Percentiles rank a stretch among this genome's conserved stretches.
phyloP scores from a whole-genome alignment of 257 asterid genomes.

The Coffea canephora region DNA sequence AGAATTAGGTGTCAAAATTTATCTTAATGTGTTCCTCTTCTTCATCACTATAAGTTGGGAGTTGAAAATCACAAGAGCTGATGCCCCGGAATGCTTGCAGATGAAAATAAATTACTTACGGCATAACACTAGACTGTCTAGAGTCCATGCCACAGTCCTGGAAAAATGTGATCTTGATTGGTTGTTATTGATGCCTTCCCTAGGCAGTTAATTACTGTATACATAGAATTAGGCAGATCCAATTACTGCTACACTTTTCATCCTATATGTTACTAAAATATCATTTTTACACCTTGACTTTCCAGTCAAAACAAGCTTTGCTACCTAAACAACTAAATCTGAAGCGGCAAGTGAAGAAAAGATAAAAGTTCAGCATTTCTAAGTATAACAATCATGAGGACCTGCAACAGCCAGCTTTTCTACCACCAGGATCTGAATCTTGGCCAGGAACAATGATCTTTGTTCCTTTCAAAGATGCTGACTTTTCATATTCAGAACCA shows the following conservation, averaged over 20 bases:
- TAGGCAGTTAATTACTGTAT: background rate
- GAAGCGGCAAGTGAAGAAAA: background rate
- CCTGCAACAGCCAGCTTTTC: constrained; percentile 61
- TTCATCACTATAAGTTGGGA: too few relatives aligned
- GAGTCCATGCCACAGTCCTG: background rate
- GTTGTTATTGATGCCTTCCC: background rate
- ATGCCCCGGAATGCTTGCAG: background rate
- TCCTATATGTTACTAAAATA: background rate
- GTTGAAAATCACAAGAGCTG: too few relatives aligned
- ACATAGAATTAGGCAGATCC: background rate
- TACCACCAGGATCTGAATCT: constrained; percentile 40
- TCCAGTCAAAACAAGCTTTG: constrained; percentile 4
- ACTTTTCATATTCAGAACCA: constrained; percentile 35
- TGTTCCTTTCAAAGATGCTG: constrained; percentile 60
- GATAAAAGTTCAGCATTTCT: constrained; percentile 24
- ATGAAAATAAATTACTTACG: background rate
- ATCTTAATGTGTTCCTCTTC: too few relatives aligned
- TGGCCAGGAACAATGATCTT: constrained; percentile 57
- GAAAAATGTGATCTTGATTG: background rate
- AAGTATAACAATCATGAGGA: constrained; percentile 21
- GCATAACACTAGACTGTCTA: background rate
- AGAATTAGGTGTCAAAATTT: too few relatives aligned
- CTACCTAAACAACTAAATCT: constrained; percentile 13
- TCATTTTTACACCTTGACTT: background rate
- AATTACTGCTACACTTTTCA: background rate